These are phyloP conservation scores for Ambrosia trifida DNA, from an alignment of 129 eudicot species.

Conservation along the genomic window DNA sequence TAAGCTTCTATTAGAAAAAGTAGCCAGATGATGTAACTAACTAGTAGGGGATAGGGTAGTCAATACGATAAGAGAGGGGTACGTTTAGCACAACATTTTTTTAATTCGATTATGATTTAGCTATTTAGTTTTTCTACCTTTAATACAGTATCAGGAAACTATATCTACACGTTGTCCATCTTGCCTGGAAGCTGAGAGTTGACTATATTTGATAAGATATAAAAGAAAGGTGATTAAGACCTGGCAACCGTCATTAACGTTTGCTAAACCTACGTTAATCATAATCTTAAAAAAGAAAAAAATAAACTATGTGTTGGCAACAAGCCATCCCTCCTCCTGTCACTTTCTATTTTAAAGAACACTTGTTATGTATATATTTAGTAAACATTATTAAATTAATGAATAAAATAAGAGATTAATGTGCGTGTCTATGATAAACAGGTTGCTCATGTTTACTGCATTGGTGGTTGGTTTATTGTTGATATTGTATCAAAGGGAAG, in stretches of 20 bases:
- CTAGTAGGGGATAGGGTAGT: too few species aligned
- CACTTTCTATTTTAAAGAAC: constrained; percentile 27
- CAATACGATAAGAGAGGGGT: too few species aligned
- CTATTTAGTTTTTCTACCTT: too few species aligned
- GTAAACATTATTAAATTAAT: not conserved
- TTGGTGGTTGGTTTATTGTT: constrained; percentile 27
- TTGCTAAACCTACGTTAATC: constrained; percentile 16
- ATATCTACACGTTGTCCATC: too few species aligned
- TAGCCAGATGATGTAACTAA: too few species aligned
- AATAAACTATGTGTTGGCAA: constrained; percentile 8
- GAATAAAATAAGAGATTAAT: not conserved
- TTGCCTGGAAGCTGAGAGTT: too few species aligned
- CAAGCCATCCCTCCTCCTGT: constrained; percentile 22
- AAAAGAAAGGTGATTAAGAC: constrained; percentile 23
- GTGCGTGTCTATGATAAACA: constrained; percentile 18
- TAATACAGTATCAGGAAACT: not conserved
- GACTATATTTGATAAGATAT: constrained; percentile 5
- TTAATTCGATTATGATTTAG: too few species aligned
- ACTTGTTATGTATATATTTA: not conserved
- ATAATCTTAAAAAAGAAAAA: not conserved
- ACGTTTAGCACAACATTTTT: too few species aligned
- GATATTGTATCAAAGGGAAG: not conserved
- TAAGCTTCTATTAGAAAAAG: too few species aligned
- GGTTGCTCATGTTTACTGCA: constrained; percentile 39
- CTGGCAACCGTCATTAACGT: constrained; percentile 29